These are phyloP conservation scores for Talaromyces thailandensis DNA, from an alignment of 495 filamentous ascomycete species.

Conservation along the genomic window DNA sequence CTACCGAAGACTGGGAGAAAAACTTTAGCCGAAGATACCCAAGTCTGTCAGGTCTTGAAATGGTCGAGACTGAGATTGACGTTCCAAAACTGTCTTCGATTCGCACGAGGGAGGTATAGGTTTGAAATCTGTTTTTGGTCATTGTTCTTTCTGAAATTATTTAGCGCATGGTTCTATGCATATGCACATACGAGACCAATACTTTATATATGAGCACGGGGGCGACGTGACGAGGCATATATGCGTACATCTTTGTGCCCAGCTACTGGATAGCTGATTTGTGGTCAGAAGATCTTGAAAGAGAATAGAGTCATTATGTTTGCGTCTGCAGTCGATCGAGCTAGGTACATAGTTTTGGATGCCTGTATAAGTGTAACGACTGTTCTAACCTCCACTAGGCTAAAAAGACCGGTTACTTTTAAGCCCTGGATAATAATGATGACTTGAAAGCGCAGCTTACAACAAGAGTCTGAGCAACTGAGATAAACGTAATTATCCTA, in stretches of 20 bases:
- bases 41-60: slow-evolving; percentile 69
- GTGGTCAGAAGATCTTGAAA: background rate
- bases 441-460: no score
- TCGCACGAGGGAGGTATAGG: slow-evolving; percentile 35
- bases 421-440: no score
- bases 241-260: background rate
- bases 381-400: no score
- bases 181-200: background rate
- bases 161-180: background rate
- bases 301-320: background rate
- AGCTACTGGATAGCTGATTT: slow-evolving; percentile 8
- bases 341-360: background rate
- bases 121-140: background rate
- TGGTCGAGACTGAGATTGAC: slow-evolving; percentile 67
- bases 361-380: background rate
- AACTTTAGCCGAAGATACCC: slow-evolving; percentile 80
- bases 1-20: slow-evolving; percentile 53
- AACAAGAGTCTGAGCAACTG: no score
- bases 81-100: slow-evolving; percentile 28
- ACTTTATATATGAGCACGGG: background rate
- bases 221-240: background rate
- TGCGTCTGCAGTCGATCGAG: background rate
- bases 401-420: no score
- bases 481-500: no score
- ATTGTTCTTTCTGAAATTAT: background rate